phyloP scores from a whole-genome alignment of 2,329 filamentous ascomycete genomes.

The Pseudogymnoascus sp. region DNA sequence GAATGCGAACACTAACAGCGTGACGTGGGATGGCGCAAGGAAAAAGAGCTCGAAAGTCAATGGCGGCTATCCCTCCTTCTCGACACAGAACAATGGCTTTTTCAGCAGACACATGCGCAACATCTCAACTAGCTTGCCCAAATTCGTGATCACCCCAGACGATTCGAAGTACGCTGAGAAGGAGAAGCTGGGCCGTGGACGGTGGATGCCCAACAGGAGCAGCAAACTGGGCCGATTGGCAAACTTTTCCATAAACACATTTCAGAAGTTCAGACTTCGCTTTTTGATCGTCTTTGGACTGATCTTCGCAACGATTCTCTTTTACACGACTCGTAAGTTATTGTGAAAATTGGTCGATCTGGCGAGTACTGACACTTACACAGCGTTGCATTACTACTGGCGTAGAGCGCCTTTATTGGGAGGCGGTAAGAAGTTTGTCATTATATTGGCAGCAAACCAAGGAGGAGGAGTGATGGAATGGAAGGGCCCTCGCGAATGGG shows the following conservation, averaged over 20 bases:
- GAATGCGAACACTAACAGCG: slow-evolving; percentile 47
- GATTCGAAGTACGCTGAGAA: slow-evolving; percentile 59
- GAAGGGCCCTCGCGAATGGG: slow-evolving; percentile 97
- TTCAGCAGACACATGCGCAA: slow-evolving; percentile 77
- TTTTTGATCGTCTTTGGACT: slow-evolving; percentile 53
- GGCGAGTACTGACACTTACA: slow-evolving; percentile 15
- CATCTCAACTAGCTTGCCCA: slow-evolving; percentile 71
- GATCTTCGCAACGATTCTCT: slow-evolving; percentile 54
- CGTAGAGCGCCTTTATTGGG: slow-evolving; percentile 67
- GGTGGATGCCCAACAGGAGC: slow-evolving; percentile 43
- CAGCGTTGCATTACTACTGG: slow-evolving; percentile 48
- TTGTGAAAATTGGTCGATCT: slow-evolving; percentile 1
- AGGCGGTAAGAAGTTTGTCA: slow-evolving; percentile 83
- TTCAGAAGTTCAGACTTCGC: slow-evolving; percentile 59
- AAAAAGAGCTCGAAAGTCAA: slow-evolving; percentile 66
- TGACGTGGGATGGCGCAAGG: slow-evolving; percentile 78
- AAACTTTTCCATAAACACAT: slow-evolving; percentile 43
- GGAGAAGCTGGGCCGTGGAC: slow-evolving; percentile 62
- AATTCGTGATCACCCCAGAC: slow-evolving; percentile 51
- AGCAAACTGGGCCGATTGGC: slow-evolving; percentile 42
- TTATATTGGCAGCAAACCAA: slow-evolving; percentile 87
- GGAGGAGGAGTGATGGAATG: slow-evolving; percentile 98
- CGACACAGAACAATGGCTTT: slow-evolving; percentile 76
- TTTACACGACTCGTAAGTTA: slow-evolving; percentile 67
- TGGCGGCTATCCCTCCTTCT: slow-evolving; percentile 70